Base-by-base conservation (phyloP, 768 basidiomycete species). In the Lactarius sp. region DNA sequence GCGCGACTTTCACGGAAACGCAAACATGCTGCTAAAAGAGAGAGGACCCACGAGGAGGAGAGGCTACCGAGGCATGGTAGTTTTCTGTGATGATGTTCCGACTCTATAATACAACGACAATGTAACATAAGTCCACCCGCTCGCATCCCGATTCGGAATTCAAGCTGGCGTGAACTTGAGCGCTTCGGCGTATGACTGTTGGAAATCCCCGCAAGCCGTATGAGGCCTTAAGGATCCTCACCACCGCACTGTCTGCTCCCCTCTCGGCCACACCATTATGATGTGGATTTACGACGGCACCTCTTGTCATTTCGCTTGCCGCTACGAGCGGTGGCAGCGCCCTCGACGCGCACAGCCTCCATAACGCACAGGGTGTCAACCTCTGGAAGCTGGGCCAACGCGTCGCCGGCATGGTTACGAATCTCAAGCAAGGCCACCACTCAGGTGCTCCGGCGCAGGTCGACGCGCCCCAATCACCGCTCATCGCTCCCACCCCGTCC, bases 351-450 rank as follows among this genome's bases (percentile, higher is more conserved):
- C 37, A 39, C 12, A 6, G 14, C 31, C n/a, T 51, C 31, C 60
- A 71, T 33, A 84, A 82, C 12, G 77, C 86, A 13, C 88, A 87
- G 72, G 81, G 79, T 18, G 78, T 88, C 63, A 90, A 89, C 72
- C 73, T 84, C 44, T 86, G 85, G 86, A 81, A 77, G 72, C 75
- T 88, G 27, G 2, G 52, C 7, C 66, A 39, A 41, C 52, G 27
- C 31, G 36, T 39, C 8, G 10, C 33, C 54, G 20, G 50, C 42
- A 42, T 33, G 4, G 27, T 46, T 12, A 49, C n/a, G 12, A 13
- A 44, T 33, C 12, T 46, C 44, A 57, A 68, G 8, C 69, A 68
- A 36, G 27, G 69, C 7, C 4, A 1, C 4, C 36, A 7, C 6
- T 13, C 39, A 16, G 39, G 36, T 5, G 20, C 55, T 18, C 42